Evolutionary conservation across 2,329 filamentous ascomycete species (phyloP).

Genomic region (Bimuria novae-zelandiae): DNA sequence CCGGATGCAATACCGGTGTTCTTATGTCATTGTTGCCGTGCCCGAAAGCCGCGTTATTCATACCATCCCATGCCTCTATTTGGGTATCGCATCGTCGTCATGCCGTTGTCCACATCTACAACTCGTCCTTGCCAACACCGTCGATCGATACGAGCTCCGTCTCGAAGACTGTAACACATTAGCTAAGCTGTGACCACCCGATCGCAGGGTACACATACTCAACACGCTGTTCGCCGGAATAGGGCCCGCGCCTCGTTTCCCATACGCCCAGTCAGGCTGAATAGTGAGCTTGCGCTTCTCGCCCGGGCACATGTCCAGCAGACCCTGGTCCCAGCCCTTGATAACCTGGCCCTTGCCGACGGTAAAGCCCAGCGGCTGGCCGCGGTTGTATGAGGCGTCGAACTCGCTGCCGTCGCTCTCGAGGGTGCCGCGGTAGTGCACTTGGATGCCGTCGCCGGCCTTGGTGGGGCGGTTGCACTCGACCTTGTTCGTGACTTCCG

Average conservation of each 20-base stretch:
- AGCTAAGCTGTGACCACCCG: constrained; percentile 11
- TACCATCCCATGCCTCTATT: background rate
- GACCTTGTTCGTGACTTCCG: constrained; percentile 74
- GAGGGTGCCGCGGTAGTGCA: constrained; percentile 89
- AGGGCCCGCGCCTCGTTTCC: constrained; percentile 75
- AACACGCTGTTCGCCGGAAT: constrained; percentile 85
- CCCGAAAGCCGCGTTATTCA: background rate
- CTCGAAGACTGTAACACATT: constrained; percentile 71
- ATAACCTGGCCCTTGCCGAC: constrained; percentile 88
- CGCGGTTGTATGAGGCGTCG: constrained; percentile 71
- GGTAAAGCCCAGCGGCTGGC: constrained; percentile 75
- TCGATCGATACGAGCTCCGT: constrained; percentile 85
- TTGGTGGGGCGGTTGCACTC: constrained; percentile 77
- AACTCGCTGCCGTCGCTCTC: constrained; percentile 65
- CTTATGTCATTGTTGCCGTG: background rate
- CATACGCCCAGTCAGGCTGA: constrained; percentile 84
- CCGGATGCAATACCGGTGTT: no score
- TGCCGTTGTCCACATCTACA: constrained; percentile 26
- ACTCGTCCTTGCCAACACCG: constrained; percentile 62
- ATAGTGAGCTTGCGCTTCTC: constrained; percentile 93
- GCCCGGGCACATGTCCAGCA: constrained; percentile 93
- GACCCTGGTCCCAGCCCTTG: constrained; percentile 92
- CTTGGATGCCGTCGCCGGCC: constrained; percentile 74
- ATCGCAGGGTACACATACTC: constrained; percentile 53
- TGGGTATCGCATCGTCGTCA: constrained; percentile 5